Conservation (phyloP, 202 grass and related monocot genomes). For the Hordeum pubiflorum region DNA sequence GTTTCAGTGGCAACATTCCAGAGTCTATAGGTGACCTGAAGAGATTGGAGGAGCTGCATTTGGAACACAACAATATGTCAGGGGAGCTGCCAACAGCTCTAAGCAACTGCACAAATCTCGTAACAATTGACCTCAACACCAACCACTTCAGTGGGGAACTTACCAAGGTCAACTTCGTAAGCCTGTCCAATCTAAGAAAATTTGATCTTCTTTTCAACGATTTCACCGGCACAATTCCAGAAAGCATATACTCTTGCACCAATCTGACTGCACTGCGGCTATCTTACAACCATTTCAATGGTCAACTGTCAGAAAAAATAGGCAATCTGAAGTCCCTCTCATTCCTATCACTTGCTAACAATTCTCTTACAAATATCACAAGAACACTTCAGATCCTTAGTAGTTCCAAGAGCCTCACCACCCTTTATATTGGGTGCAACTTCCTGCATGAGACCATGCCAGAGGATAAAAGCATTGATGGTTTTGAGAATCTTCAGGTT, state of each 20-base stretch:
- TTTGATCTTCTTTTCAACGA: slow-evolving; percentile 15
- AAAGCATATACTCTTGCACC: slow-evolving; percentile 41
- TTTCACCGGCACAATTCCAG: slow-evolving; percentile 40
- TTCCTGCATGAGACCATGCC: slow-evolving; percentile 19
- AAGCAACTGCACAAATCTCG: slow-evolving; percentile 34
- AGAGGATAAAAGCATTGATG: neutral
- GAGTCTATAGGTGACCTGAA: slow-evolving; percentile 29
- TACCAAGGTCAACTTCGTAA: slow-evolving; percentile 32
- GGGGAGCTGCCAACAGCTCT: slow-evolving; percentile 33
- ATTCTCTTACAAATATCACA: slow-evolving; percentile 2
- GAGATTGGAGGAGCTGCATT: slow-evolving; percentile 4
- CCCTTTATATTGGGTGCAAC: neutral
- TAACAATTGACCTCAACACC: slow-evolving; percentile 15
- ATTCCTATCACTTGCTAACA: neutral
- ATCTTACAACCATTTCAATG: slow-evolving; percentile 22
- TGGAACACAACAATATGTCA: slow-evolving; percentile 26
- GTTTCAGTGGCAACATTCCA: slow-evolving; percentile 20
- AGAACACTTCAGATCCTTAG: slow-evolving; percentile 18
- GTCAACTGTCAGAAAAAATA: slow-evolving; percentile 31
- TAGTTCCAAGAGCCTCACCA: neutral
- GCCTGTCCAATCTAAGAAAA: slow-evolving; percentile 23
- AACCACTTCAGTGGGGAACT: slow-evolving; percentile 42
- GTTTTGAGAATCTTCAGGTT: slow-evolving; percentile 32
- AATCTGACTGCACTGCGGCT: slow-evolving; percentile 33
- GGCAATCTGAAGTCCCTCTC: slow-evolving; percentile 22